A percentile compares a stretch with the other conserved stretches of the same genome.
Conservation (phyloP, 2,329 filamentous ascomycete genomes). For the Arthrobotrys pseudoclavata region DNA sequence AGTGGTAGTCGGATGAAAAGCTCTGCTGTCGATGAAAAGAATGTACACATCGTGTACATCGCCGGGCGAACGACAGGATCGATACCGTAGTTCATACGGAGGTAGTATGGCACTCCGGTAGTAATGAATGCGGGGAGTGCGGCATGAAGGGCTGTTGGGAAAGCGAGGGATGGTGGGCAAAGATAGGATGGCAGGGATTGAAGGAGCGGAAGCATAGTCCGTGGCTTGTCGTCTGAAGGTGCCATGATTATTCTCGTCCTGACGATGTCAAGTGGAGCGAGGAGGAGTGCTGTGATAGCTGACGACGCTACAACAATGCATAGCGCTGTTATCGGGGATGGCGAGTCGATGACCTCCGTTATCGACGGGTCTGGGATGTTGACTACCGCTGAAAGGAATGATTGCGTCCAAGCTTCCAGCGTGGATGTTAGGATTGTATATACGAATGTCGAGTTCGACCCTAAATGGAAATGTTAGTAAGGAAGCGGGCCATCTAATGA, state of each 20-base stretch:
- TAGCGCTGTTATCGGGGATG: slow-evolving; percentile 84
- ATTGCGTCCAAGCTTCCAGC: slow-evolving; percentile 91
- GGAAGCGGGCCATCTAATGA: background rate
- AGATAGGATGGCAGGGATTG: slow-evolving; percentile 82
- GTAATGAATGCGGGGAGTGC: slow-evolving; percentile 85
- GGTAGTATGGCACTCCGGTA: slow-evolving; percentile 83
- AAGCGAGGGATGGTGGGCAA: slow-evolving; percentile 77
- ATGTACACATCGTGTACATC: slow-evolving; percentile 84
- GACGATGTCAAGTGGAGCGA: slow-evolving; percentile 90
- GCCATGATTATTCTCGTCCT: slow-evolving; percentile 90
- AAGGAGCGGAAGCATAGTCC: slow-evolving; percentile 82
- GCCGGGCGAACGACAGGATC: slow-evolving; percentile 85
- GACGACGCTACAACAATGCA: slow-evolving; percentile 78
- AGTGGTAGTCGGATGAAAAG: slow-evolving; percentile 89
- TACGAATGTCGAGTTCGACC: slow-evolving; percentile 90
- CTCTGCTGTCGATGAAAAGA: slow-evolving; percentile 82
- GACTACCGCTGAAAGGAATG: slow-evolving; percentile 88
- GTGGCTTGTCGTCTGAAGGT: slow-evolving; percentile 78
- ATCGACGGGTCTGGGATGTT: slow-evolving; percentile 88
- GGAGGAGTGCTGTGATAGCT: slow-evolving; percentile 79
- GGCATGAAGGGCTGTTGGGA: slow-evolving; percentile 89
- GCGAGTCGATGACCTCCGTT: slow-evolving; percentile 82
- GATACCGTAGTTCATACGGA: slow-evolving; percentile 86
- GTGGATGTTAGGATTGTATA: slow-evolving; percentile 89
- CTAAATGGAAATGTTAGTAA: slow-evolving; percentile 62